Evolutionary conservation across 2,329 filamentous ascomycete genomes (phyloP), one percentile per base, ranked within the genome.

Genomic region (Ascochyta lentis): DNA sequence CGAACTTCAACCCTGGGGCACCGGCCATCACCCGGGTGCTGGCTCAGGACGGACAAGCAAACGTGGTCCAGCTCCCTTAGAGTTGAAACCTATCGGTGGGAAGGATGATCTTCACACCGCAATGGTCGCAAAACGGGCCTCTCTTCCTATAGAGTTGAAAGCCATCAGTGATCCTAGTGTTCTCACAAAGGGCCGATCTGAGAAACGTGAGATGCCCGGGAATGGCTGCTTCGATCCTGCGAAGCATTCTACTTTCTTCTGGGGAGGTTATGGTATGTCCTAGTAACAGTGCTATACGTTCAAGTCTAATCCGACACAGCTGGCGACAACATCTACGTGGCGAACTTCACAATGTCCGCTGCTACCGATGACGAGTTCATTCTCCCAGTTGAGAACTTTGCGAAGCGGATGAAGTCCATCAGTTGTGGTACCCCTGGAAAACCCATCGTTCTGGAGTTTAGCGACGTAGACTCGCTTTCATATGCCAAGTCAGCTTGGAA

Each of bases 311-410:
- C 15, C 10, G 3, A 5, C 6, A 6, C 26, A 67, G 65, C 61
- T 49, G 60, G 58, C 29, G 58, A 66, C 40, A 61, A 64, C 34
- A 56, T 68, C 27, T 66, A 64, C 31, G 54, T 60, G 24, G 65
- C 65, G 10, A 68, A 68, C 55, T 64, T 68, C 24, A 68, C 66
- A 4, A 56, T 68, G 38, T 37, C 45, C 1, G 62, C 60, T 19
- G 56, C 54, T n/a, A 56, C 31, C 6, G 57, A 67, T 15, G 59
- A 68, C 39, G 64, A 68, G 41, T 58, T 63, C 27, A 63, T 68
- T 19, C 49, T 68, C 3, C 59, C 64, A 10, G 45, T 68, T 4
- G 60, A 68, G 46, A 61, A 65, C 37, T 68, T 68, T 24, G 64
- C 66, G 12, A 62, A 64, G 35, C 51, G 52, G 8, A 58, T 68